Base-by-base conservation (phyloP, 1,139 yeast species). In the Saccharomyces hybrid region DNA sequence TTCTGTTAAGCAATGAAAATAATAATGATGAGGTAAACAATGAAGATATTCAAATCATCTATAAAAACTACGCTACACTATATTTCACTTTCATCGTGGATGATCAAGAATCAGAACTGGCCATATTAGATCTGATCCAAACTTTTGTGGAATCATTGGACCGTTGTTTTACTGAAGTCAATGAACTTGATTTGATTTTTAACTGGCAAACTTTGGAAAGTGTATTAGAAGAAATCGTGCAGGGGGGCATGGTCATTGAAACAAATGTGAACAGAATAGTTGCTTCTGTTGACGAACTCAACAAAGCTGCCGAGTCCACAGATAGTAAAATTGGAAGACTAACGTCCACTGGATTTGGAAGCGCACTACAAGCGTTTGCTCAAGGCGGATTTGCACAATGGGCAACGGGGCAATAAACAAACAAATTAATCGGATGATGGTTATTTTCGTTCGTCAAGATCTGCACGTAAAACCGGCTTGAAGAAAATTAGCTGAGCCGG, bases 161-260 rank as follows among this genome's bases (percentile, higher is more conserved):
- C 69, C 82, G 86, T 59, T 93, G 99, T 70, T 93, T 93, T 71
- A 84, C 84, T 60, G 91, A 91, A 64, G 99, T 93, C 5, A 91
- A 97, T 70, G 99, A 93, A 69, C 77, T 93, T 61, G 99, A 93
- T 70, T 76, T 93, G 62, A 97, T 95, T 26, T 91, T 90, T 71
- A 97, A 97, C 27, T 93, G 98, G 97, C 97, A 93, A 70, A 95
- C 90, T 13, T 74, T 93, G 48, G 96, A 93, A 67, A 86, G 96
- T 1, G 97, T 93, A 4, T 73, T 93, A 54, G 93, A 86, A 66
- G 98, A 95, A 65, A 87, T 93, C 47, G 86, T 93, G 1, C 99
- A 93, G 68, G 99, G 98, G 30, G 99, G 99, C 0, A 86, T 95
- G 95, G 99, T 93, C n/a, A 88, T 95, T 44, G 99, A 93, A 69